Base-by-base conservation (phyloP, 176 grass and related monocot genomes). In the Otatea glauca region DNA sequence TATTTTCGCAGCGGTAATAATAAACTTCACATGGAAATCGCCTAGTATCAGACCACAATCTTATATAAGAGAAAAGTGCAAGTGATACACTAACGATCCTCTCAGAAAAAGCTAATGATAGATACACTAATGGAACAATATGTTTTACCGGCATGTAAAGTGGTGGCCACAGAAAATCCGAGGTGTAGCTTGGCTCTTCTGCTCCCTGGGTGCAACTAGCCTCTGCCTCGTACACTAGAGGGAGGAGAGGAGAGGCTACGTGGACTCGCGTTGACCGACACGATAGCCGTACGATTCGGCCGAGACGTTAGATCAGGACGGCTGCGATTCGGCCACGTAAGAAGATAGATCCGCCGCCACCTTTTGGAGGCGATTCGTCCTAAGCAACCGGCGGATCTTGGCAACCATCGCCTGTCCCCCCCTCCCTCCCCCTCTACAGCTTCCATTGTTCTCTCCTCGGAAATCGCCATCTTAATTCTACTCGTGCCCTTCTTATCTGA, bases 271-370 rank as follows among this genome's bases (percentile, higher is more conserved):
- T 87, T 87, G 85, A 87, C 85, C 25, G 2, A 60, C 44, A 42
- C 17, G 5, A 0, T 0, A 4, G 4, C 84, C 54, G 55, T 72
- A 21, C 55, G 75, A 86, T 86, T 4, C 0, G 1, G 37, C 0
- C 0, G 0, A 1, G 14, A 0, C 5, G 16, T 4, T 6, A 1
- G 1, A 7, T 6, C 25, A 0, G 38, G 2, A 77, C 51, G 50
- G 74, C 50, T 7, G 2, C 2, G 51, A 78, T 70, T n/a, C 39
- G 27, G 12, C 25, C 51, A 8, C 75, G 27, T 23, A 9, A 32
- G 16, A 5, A 27, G 29, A 39, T 3, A 5, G 3, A 24, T 11
- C 21, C 6, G 25, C 37, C 35, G 17, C 51, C 11, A 41, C 32
- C 20, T 76, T 76, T 51, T 4, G 20, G 14, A 6, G 2, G 29